Evolutionary conservation across 345 rosid species (phyloP).

Genomic region (Raphanus sativus): DNA sequence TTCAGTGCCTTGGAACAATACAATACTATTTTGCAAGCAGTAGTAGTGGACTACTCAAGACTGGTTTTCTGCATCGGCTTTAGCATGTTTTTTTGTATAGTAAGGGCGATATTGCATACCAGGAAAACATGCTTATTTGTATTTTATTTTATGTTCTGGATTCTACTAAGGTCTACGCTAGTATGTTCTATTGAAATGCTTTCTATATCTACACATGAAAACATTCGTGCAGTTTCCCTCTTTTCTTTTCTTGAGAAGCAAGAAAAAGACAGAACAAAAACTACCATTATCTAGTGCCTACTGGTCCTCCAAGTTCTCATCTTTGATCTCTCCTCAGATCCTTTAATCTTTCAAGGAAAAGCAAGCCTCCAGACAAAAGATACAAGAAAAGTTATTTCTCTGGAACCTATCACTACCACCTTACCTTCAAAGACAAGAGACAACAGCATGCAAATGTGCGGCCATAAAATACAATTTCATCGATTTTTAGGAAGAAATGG

Average conservation of each 20-base stretch:
- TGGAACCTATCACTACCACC: too few species aligned
- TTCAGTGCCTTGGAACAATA: conserved; percentile 19
- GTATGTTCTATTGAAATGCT: not conserved
- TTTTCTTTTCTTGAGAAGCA: not conserved
- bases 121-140: conserved; percentile 24
- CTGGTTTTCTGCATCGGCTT: conserved; percentile 39
- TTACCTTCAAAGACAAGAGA: too few species aligned
- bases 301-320: too few species aligned
- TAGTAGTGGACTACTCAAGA: conserved; percentile 6
- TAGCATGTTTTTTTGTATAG: conserved; percentile 38
- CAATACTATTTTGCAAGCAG: conserved; percentile 33
- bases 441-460: too few species aligned
- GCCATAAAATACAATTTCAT: too few species aligned
- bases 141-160: conserved; percentile 28
- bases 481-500: conserved; percentile 29
- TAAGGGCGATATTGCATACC: conserved; percentile 39
- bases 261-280: not conserved
- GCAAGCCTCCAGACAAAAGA: too few species aligned
- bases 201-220: not conserved
- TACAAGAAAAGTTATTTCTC: too few species aligned
- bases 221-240: not conserved
- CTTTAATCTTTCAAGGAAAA: too few species aligned
- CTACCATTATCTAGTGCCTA: too few species aligned
- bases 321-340: too few species aligned
- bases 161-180: conserved; percentile 16